These are phyloP conservation scores for Halenospora varia DNA, from an alignment of 495 filamentous ascomycete genomes.

Conservation along the genomic window DNA sequence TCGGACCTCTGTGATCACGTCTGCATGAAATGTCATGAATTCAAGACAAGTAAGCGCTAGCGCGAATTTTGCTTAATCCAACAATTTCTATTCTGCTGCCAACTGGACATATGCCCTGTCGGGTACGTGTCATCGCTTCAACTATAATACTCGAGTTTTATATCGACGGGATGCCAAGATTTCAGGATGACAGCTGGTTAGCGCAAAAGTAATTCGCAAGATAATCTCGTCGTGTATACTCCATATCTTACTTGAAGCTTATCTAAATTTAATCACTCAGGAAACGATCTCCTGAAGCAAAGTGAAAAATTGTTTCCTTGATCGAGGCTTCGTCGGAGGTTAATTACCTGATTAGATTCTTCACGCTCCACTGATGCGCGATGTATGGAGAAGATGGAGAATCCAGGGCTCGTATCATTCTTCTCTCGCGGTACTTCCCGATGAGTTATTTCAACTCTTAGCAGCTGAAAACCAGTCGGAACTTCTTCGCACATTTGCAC, in stretches of 20 bases:
- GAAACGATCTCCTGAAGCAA: too few species aligned
- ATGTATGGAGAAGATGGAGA: not conserved
- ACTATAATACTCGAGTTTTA: too few species aligned
- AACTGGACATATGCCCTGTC: too few species aligned
- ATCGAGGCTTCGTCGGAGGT: not conserved
- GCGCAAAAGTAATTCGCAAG: too few species aligned
- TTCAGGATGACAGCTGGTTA: too few species aligned
- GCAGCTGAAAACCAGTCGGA: not conserved
- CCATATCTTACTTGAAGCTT: too few species aligned
- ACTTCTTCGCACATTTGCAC: too few species aligned
- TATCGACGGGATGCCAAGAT: too few species aligned
- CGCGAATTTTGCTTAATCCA: not conserved
- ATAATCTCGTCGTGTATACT: too few species aligned
- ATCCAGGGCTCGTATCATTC: not conserved
- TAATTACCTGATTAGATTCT: not conserved
- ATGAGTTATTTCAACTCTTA: not conserved
- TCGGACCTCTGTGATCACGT: not conserved
- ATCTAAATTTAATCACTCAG: too few species aligned
- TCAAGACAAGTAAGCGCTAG: not conserved
- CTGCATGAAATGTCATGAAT: not conserved
- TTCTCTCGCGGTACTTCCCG: not conserved
- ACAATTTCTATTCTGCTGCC: not conserved
- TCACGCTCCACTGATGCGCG: not conserved
- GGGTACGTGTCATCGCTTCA: too few species aligned
- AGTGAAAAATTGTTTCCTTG: not conserved